A percentile compares a stretch with the other conserved stretches of the same genome.
Conservation (phyloP, 139 green algal genomes). For the Auxenochlorella pyrenoidosa region DNA sequence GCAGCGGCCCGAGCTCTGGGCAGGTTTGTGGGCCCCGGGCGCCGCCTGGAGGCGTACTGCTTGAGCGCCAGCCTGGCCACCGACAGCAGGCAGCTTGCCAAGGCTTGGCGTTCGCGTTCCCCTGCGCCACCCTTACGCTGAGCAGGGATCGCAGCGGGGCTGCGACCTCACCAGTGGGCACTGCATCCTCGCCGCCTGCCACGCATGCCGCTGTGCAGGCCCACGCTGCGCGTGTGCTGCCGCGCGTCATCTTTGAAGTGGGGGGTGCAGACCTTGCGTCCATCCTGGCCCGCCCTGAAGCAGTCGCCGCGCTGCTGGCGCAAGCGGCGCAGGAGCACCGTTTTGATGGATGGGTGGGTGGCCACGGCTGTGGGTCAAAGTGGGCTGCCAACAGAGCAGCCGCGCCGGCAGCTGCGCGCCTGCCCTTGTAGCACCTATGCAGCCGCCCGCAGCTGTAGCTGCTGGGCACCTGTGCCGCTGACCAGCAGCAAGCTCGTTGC, state of each 20-base stretch:
- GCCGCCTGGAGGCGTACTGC: too few species aligned
- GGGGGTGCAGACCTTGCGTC: constrained; percentile 11
- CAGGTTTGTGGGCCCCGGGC: too few species aligned
- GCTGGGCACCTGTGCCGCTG: neutral
- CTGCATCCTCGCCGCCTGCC: neutral
- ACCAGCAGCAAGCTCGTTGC: neutral
- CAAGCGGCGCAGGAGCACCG: constrained; percentile 15
- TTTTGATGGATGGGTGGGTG: constrained; percentile 62
- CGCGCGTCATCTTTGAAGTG: constrained; percentile 58
- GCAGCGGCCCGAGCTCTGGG: neutral
- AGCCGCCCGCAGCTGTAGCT: too few species aligned
- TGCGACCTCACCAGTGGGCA: too few species aligned
- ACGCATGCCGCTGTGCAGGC: neutral
- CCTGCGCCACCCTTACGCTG: too few species aligned
- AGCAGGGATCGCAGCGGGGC: too few species aligned
- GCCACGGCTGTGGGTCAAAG: neutral
- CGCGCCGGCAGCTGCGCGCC: too few species aligned
- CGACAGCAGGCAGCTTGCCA: too few species aligned
- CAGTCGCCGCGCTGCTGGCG: constrained; percentile 29
- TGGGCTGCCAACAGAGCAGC: too few species aligned
- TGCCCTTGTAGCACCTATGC: too few species aligned
- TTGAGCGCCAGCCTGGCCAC: too few species aligned
- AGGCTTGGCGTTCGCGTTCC: too few species aligned
- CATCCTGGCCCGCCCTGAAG: constrained; percentile 22
- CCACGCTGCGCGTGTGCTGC: constrained; percentile 37